Conservation (phyloP, 192 early-diverging fungal genomes). For the Coemansia furcata region DNA sequence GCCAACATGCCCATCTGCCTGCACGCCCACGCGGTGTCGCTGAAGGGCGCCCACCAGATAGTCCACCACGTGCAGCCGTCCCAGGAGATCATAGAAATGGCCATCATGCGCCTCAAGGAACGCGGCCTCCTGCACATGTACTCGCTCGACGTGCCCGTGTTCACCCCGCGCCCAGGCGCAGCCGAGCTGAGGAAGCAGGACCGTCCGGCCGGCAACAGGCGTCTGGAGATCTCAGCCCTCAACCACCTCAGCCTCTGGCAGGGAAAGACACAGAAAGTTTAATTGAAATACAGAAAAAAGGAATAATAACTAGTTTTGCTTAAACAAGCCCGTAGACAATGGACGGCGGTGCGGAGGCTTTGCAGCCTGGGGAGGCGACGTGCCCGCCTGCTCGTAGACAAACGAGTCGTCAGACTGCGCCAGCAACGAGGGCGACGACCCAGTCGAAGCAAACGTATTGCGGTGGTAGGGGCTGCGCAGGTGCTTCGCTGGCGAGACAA, state of each 20-base stretch:
- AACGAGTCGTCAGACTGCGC: background rate
- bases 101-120: constrained; percentile 38
- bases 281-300: background rate
- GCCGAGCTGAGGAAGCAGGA: background rate
- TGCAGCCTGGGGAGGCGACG: background rate
- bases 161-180: constrained; percentile 11
- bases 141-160: constrained; percentile 31
- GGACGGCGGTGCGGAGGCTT: background rate
- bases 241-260: constrained; percentile 23
- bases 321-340: background rate
- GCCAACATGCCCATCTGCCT: constrained; percentile 43
- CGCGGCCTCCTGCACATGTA: constrained; percentile 25
- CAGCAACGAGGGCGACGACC: constrained; percentile 6
- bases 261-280: background rate
- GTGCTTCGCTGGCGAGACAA: constrained; percentile 19
- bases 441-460: background rate
- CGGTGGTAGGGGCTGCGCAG: background rate
- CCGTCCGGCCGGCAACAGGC: constrained; percentile 14
- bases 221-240: constrained; percentile 22
- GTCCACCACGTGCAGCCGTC: constrained; percentile 18
- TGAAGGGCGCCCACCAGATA: constrained; percentile 12
- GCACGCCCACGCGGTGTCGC: constrained; percentile 34
- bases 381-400: background rate
- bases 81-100: constrained; percentile 23
- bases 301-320: background rate